phyloP scores from a whole-genome alignment of 352 stramenopile species.

The Thalassiosira ordinaria region DNA sequence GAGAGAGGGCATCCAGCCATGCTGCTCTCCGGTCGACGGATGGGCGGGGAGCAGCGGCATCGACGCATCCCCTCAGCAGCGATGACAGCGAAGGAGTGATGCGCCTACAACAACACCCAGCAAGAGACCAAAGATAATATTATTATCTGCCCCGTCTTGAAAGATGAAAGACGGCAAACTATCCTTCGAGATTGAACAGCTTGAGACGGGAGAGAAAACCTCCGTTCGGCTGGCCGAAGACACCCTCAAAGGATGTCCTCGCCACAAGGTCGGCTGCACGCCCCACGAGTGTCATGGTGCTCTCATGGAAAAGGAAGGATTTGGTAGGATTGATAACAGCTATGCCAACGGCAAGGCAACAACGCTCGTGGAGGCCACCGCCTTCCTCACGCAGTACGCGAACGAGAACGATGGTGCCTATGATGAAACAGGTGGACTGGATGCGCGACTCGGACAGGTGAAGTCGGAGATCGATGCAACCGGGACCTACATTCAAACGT shows the following conservation, averaged over 20 bases:
- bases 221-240: neutral
- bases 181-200: neutral
- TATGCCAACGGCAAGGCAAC: neutral
- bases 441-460: neutral
- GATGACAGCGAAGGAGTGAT: no score
- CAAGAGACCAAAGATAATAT: no score
- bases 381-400: neutral
- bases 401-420: neutral
- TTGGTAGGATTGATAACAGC: neutral
- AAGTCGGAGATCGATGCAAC: neutral
- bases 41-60: no score
- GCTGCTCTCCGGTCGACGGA: no score
- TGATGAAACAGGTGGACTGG: neutral
- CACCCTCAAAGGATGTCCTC: neutral
- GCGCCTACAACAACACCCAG: no score
- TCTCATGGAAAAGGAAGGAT: neutral
- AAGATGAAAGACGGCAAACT: neutral
- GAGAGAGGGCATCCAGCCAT: no score
- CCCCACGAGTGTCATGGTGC: neutral
- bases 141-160: no score
- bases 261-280: neutral
- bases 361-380: neutral
- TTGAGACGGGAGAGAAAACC: neutral
- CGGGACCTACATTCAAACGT: neutral
- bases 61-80: no score